Conservation (phyloP, 2,329 filamentous ascomycete species). For the Thermomyces lanuginosus region DNA sequence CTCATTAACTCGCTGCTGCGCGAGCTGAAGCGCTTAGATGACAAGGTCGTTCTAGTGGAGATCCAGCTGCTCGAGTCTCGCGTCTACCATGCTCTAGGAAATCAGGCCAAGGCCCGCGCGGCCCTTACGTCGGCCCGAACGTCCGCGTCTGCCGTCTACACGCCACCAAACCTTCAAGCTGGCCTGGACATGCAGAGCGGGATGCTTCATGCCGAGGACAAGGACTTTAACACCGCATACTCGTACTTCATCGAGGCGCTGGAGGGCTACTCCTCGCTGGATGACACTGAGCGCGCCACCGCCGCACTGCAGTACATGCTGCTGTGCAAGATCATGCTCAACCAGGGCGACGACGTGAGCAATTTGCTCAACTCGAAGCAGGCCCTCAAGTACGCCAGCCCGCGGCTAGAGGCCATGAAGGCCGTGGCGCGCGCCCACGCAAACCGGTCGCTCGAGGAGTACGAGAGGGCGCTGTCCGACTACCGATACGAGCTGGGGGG, state of each 20-base stretch:
- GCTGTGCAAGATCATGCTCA: constrained; percentile 99
- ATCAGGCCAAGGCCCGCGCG: constrained; percentile 87
- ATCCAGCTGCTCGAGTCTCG: constrained; percentile 93
- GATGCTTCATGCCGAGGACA: constrained; percentile 95
- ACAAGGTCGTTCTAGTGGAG: constrained; percentile 95
- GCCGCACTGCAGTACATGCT: constrained; percentile 98
- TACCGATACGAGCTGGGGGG: constrained; percentile 89
- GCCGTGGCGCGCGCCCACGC: constrained; percentile 89
- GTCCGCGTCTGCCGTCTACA: constrained; percentile 92
- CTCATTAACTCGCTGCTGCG: constrained; percentile 92
- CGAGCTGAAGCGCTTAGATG: constrained; percentile 93
- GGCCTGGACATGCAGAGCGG: constrained; percentile 98
- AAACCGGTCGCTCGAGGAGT: constrained; percentile 91
- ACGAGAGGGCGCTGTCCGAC: constrained; percentile 76
- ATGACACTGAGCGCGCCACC: constrained; percentile 79
- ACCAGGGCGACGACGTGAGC: constrained; percentile 90
- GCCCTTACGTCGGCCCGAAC: constrained; percentile 89
- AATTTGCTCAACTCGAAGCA: constrained; percentile 90
- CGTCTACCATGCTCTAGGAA: constrained; percentile 93
- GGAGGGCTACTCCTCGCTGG: constrained; percentile 88
- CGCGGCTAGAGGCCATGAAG: constrained; percentile 97
- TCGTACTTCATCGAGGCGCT: constrained; percentile 99
- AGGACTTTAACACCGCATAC: constrained; percentile 96
- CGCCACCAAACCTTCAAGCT: constrained; percentile 83
- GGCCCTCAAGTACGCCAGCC: constrained; percentile 86